Conservation (phyloP, 805 yeast species). For the Starmerella tilneyi region DNA sequence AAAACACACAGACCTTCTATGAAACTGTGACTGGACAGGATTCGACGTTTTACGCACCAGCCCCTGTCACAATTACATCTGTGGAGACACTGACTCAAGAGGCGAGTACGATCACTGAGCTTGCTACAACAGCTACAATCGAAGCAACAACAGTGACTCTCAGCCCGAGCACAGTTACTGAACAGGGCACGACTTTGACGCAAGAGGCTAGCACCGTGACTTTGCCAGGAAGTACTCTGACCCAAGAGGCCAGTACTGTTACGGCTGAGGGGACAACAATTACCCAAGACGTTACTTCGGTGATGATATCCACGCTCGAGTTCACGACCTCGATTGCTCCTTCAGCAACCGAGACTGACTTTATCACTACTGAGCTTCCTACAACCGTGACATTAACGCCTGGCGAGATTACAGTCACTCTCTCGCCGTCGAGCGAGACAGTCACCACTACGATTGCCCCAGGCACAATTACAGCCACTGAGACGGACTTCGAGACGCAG, state of each 20-base stretch:
- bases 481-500: background rate
- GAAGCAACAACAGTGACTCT: background rate
- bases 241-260: constrained; percentile 9
- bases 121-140: background rate
- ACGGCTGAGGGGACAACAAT: constrained; percentile 7
- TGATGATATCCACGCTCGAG: background rate
- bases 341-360: constrained; percentile 6
- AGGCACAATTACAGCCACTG: background rate
- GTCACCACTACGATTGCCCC: background rate
- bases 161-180: constrained; percentile 5
- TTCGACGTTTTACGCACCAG: constrained; percentile 12
- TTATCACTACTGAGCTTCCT: background rate
- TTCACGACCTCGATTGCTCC: background rate
- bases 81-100: background rate
- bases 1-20: constrained; percentile 11
- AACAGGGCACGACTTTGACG: constrained; percentile 8
- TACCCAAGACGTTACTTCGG: background rate
- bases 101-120: constrained; percentile 1
- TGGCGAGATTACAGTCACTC: constrained; percentile 6
- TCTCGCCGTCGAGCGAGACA: constrained; percentile 1
- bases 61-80: constrained; percentile 5
- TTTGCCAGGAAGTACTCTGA: constrained; percentile 5
- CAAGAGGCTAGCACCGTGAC: constrained; percentile 7
- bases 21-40: constrained; percentile 12
- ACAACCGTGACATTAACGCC: background rate